phyloP scores from a whole-genome alignment of 352 stramenopile species.

The Globisporangium spiculum region DNA sequence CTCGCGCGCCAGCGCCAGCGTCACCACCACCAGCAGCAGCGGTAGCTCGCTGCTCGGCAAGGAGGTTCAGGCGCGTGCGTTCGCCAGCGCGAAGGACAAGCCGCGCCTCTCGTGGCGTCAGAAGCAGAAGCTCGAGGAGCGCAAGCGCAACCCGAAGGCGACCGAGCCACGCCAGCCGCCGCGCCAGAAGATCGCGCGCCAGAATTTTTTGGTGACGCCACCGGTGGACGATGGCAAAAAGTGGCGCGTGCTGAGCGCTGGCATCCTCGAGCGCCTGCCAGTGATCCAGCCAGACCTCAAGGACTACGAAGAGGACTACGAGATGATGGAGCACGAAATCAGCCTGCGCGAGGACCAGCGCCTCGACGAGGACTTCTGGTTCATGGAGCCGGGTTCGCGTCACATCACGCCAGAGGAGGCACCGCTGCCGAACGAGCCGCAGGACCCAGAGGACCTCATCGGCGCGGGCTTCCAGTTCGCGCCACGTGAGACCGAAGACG shows the following conservation, averaged over 20 bases:
- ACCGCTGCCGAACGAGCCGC: conserved; percentile 50
- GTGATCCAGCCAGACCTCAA: conserved; percentile 72
- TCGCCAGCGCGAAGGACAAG: conserved; percentile 49
- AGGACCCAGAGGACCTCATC: conserved; percentile 67
- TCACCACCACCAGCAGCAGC: neutral
- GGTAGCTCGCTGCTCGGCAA: conserved; percentile 10
- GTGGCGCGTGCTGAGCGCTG: conserved; percentile 72
- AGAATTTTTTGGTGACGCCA: conserved; percentile 58
- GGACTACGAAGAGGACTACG: conserved; percentile 74
- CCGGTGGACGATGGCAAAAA: conserved; percentile 73
- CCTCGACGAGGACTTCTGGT: conserved; percentile 83
- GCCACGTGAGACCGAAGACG: conserved; percentile 73
- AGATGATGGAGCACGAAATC: conserved; percentile 77
- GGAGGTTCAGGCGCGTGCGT: conserved; percentile 35
- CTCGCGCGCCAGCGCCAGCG: conserved; percentile 14
- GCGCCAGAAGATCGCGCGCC: conserved; percentile 43
- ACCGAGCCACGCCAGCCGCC: conserved; percentile 39
- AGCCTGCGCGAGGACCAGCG: conserved; percentile 70
- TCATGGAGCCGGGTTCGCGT: conserved; percentile 69
- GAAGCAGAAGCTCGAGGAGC: conserved; percentile 58
- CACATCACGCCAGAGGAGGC: conserved; percentile 79
- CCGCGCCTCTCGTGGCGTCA: conserved; percentile 60
- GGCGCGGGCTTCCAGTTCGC: conserved; percentile 75
- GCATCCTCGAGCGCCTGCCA: conserved; percentile 69
- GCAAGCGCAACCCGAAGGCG: conserved; percentile 33